Conservation (phyloP, 2,329 filamentous ascomycete species). For the Fusarium vanettenii region DNA sequence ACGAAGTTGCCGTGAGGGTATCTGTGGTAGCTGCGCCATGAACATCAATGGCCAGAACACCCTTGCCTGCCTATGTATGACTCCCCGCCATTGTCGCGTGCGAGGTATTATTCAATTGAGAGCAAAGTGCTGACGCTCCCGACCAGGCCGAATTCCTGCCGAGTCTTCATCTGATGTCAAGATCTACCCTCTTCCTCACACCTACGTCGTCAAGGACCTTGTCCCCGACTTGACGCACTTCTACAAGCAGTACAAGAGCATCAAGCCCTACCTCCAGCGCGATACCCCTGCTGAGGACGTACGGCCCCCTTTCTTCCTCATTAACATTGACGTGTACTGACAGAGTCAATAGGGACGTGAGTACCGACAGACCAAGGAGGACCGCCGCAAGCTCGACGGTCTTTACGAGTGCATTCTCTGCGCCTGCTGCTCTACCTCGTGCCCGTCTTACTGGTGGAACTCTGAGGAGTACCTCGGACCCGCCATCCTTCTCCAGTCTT, state of each 20-base stretch:
- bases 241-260: constrained; percentile 99
- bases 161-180: constrained; percentile 85
- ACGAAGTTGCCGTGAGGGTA: constrained; percentile 95
- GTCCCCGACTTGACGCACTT: constrained; percentile 98
- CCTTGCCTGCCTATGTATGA: constrained; percentile 91
- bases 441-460: constrained; percentile 99
- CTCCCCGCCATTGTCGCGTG: constrained; percentile 22
- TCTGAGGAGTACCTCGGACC: constrained; percentile 98
- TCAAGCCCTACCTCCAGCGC: constrained; percentile 97
- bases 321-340: constrained; percentile 14
- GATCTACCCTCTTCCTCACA: constrained; percentile 98
- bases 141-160: constrained; percentile 87
- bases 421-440: constrained; percentile 98
- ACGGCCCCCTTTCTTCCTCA: constrained; percentile 42
- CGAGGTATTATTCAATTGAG: constrained; percentile 41
- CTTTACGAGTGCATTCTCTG: constrained; percentile 99
- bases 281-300: constrained; percentile 86
- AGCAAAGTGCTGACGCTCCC: constrained; percentile 24
- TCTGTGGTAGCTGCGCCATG: constrained; percentile 99
- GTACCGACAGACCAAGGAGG: constrained; percentile 88
- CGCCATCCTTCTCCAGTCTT: constrained; percentile 95
- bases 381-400: constrained; percentile 96
- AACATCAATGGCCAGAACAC: constrained; percentile 99
- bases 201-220: constrained; percentile 98
- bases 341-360: constrained; percentile 78